Evolutionary conservation across 768 basidiomycete species (phyloP).

Genomic region (Amanita exitialis): DNA sequence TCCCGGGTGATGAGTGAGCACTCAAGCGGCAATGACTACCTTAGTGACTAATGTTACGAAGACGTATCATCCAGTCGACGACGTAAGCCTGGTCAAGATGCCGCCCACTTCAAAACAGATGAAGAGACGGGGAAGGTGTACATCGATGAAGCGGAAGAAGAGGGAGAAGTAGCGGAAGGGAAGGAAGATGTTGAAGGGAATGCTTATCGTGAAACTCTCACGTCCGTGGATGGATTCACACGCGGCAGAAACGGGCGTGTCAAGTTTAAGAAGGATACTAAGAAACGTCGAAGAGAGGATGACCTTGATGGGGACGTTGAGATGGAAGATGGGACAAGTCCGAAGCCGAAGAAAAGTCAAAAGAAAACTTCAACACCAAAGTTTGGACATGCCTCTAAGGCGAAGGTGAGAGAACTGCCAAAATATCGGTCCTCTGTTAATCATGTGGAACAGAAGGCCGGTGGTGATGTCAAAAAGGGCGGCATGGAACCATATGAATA

Average conservation of each 20-base stretch:
- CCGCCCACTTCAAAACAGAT: constrained; percentile 80
- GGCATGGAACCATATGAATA: constrained; percentile 92
- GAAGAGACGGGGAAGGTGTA: constrained; percentile 75
- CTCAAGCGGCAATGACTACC: neutral
- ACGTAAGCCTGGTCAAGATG: constrained; percentile 80
- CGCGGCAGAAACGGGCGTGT: constrained; percentile 76
- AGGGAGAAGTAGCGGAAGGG: constrained; percentile 27
- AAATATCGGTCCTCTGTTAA: constrained; percentile 6
- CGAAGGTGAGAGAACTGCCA: constrained; percentile 56
- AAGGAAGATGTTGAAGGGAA: constrained; percentile 52
- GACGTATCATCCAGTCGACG: constrained; percentile 38
- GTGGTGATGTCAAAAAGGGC: constrained; percentile 85
- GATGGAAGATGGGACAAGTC: constrained; percentile 57
- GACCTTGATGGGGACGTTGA: constrained; percentile 52
- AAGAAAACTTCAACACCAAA: constrained; percentile 31
- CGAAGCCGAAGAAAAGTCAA: constrained; percentile 43
- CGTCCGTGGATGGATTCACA: constrained; percentile 84
- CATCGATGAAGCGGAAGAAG: constrained; percentile 50
- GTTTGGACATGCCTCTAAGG: constrained; percentile 87
- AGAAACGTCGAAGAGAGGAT: constrained; percentile 73
- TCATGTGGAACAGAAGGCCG: constrained; percentile 60
- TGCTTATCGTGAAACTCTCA: constrained; percentile 77
- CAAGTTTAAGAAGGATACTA: constrained; percentile 96
- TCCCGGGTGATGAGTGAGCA: constrained; percentile 61
- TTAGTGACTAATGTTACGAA: constrained; percentile 11